Evolutionary conservation across 495 filamentous ascomycete genomes (phyloP), one percentile per base, ranked within the genome.

Genomic region (Penicillium ochrochloron): DNA sequence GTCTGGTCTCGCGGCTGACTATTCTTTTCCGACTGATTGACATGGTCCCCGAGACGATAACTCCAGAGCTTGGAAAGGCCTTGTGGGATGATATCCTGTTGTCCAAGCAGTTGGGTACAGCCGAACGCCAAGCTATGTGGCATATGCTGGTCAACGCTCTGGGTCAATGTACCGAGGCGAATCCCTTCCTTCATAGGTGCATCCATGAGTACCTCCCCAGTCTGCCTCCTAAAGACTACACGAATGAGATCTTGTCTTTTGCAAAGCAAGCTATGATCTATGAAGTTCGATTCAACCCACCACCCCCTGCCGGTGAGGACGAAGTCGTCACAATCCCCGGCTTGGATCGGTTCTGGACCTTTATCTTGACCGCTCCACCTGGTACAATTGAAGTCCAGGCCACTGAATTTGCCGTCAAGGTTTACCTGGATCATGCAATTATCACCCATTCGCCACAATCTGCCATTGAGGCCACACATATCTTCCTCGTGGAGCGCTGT

Each of bases 341-440:
- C 10, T 82, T 91, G 55, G 91, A 95, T 57, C 83, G 92, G 46
- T 80, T 97, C 53, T 98, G 94, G 94, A 86, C 85, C 17, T 87
- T 97, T 69, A 88, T 94, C 19, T 71, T 97, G 53, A 87, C 83
- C 21, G 88, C 91, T 14, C 87, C 86, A 4, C 78, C 82, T n/a
- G 83, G 84, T 50, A 88, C 85, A 0, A 88, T 96, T 53, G 92
- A 92, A 64, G 76, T 82, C 6, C 76, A 83, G 50, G 89, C 90
- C 4, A 94, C 89, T 27, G 78, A 80, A 37, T 84, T 86, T 21
- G 85, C 97, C 10, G 92, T 93, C 37, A 81, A 88, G 33, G 80
- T 91, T n/a, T 96, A 94, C 66, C 73, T 97, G 15, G 87, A 90
- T 57, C 77, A 84, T 41, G 65, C 56, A 6, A 72, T 80, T 19